Base-by-base conservation (phyloP, 306 rosid species). In the Gleditsia sinensis region DNA sequence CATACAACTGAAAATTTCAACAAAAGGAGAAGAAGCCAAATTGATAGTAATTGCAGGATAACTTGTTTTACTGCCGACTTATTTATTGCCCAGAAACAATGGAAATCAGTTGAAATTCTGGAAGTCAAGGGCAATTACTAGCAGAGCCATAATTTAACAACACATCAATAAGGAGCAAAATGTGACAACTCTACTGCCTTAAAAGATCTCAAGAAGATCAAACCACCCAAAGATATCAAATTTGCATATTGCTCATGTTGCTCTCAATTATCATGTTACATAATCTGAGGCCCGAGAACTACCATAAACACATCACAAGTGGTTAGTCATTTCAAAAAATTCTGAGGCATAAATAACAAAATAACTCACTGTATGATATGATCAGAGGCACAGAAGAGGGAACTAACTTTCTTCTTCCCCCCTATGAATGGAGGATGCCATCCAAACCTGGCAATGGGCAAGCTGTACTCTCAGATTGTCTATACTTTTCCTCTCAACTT, bases 351-450 rank as follows among this genome's bases (percentile, higher is more conserved):
- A 79, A 24, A 68, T 5, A 2, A 17, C 11, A 39, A 78, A 23
- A 24, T 53, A 10, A 75, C 42, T 43, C 54, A 66, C 7, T 60
- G 25, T 76, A 57, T 51, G 71, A 46, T 55, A 34, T 32, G 10
- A 78, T 32, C 45, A 46, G 61, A 78, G 80, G 71, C 49, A 71
- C 20, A 59, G 72, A 21, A 70, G 60, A 75, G 13, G 74, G 72
- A 49, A 88, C 83, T 78, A 19, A 91, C 98, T 88, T 89, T 91
- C 90, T 83, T 94, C 98, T 83, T 94, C 97, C 30, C 96, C 94
- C 83, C 79, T 85, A 72, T 94, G 98, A 84, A 94, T 87, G 49
- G 98, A 94, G 66, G 97, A 87, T 78, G 94, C 97, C 98, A 94
- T 86, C 98, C 97, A 94, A 79, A 91, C 91, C 82, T 67, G 82